Conservation (phyloP, 2,329 filamentous ascomycete species). For the Sporothrix inflata region DNA sequence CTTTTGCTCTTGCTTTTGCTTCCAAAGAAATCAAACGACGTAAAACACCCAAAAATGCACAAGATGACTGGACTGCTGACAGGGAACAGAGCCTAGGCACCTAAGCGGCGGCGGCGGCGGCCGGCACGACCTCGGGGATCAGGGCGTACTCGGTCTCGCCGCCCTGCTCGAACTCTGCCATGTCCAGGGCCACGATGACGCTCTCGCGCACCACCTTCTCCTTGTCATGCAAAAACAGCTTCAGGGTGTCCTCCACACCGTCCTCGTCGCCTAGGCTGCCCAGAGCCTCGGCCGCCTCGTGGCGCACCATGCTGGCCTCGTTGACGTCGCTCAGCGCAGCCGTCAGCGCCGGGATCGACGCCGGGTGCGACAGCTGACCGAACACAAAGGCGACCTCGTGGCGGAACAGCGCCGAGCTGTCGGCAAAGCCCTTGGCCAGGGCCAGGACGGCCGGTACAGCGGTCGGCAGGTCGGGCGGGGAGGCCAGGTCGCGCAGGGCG, state of each 20-base stretch:
- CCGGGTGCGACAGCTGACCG: slow-evolving; percentile 91
- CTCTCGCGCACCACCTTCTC: slow-evolving; percentile 95
- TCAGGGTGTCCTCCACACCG: slow-evolving; percentile 85
- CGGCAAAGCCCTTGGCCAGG: slow-evolving; percentile 80
- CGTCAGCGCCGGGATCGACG: slow-evolving; percentile 89
- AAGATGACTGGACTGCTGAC: neutral
- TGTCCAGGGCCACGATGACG: slow-evolving; percentile 92
- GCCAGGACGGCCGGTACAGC: slow-evolving; percentile 85
- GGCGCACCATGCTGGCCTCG: slow-evolving; percentile 94
- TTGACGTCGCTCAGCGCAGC: slow-evolving; percentile 74
- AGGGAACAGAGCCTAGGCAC: neutral
- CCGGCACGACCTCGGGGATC: slow-evolving; percentile 64
- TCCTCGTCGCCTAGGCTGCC: slow-evolving; percentile 92
- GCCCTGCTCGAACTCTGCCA: slow-evolving; percentile 94
- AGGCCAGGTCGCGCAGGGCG: slow-evolving; percentile 89
- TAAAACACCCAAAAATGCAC: neutral
- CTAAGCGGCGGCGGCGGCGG: slow-evolving; percentile 35
- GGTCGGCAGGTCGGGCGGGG: slow-evolving; percentile 86
- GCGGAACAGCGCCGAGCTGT: slow-evolving; percentile 89
- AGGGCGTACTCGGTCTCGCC: slow-evolving; percentile 90
- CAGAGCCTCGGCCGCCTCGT: slow-evolving; percentile 95
- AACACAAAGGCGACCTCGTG: slow-evolving; percentile 99
- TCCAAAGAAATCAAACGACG: neutral
- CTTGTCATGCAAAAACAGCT: slow-evolving; percentile 82
- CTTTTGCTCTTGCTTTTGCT: neutral